A percentile compares a stretch with the other conserved stretches of the same genome.
These are phyloP conservation scores for Diophrys sp. DNA, from an alignment of 73 alveolate genomes.

Conservation along the genomic window DNA sequence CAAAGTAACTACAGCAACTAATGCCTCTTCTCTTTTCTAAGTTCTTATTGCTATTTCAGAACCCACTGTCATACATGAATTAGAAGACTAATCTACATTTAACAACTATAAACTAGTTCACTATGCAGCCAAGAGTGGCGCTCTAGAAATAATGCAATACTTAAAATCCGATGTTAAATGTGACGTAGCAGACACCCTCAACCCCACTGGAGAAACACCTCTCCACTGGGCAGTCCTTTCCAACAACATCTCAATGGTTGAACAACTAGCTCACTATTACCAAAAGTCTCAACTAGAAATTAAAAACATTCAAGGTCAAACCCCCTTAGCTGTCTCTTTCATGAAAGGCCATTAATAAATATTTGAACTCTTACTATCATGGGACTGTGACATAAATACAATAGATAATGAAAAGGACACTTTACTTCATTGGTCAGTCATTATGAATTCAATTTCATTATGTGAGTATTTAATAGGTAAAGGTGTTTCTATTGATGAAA, in stretches of 20 bases:
- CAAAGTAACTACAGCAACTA: not conserved
- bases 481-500: conserved; percentile 16
- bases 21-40: not conserved
- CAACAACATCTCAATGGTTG: conserved; percentile 14
- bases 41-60: not conserved
- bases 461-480: not conserved
- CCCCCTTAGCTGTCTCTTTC: not conserved
- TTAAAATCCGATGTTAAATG: not conserved
- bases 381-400: not conserved
- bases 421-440: conserved; percentile 1
- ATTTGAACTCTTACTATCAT: not conserved
- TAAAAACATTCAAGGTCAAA: not conserved
- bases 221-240: conserved; percentile 45
- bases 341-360: not conserved
- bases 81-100: conserved; percentile 1
- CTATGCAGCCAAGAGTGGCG: conserved; percentile 33
- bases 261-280: not conserved
- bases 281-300: no score
- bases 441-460: not conserved
- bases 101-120: conserved; percentile 29
- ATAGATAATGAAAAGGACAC: not conserved
- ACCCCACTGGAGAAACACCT: conserved; percentile 36
- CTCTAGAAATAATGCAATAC: conserved; percentile 25
- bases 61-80: not conserved
- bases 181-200: conserved; percentile 19